These are phyloP conservation scores for Lentinus tigrinus DNA, from an alignment of 768 basidiomycete genomes.

Conservation along the genomic window DNA sequence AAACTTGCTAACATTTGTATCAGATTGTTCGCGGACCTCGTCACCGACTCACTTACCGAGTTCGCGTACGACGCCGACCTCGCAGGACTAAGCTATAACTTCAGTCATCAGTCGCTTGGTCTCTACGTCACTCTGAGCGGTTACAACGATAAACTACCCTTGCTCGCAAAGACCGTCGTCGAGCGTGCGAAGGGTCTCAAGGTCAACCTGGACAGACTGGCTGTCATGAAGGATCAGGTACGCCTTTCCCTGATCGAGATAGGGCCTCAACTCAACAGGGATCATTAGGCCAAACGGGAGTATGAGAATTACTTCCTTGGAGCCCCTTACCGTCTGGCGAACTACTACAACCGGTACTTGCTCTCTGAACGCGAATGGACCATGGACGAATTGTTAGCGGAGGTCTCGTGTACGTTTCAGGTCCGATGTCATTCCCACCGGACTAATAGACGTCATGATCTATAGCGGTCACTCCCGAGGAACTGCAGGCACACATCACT, in stretches of 20 bases:
- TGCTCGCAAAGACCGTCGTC: constrained; percentile 70
- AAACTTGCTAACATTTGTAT: background rate
- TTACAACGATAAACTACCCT: constrained; percentile 88
- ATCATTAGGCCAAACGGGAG: constrained; percentile 62
- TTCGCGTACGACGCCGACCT: constrained; percentile 91
- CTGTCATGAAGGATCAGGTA: constrained; percentile 84
- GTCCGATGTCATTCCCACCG: background rate
- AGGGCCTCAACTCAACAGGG: background rate
- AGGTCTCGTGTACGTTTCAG: constrained; percentile 44
- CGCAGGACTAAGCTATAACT: constrained; percentile 79
- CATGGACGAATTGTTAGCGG: constrained; percentile 69
- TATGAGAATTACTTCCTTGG: constrained; percentile 88
- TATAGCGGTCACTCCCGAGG: constrained; percentile 68
- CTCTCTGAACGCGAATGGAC: constrained; percentile 75
- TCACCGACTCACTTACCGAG: constrained; percentile 87
- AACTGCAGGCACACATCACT: constrained; percentile 61
- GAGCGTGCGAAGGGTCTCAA: constrained; percentile 63
- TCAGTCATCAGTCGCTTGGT: constrained; percentile 62
- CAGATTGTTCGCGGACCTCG: constrained; percentile 80
- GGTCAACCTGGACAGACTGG: constrained; percentile 70
- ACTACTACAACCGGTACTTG: constrained; percentile 72
- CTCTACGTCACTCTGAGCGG: constrained; percentile 70
- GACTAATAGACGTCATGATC: background rate
- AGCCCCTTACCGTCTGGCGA: constrained; percentile 77
- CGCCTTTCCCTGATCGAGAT: constrained; percentile 9